phyloP scores from a whole-genome alignment of 129 eudicot species.

The Tanacetum coccineum region DNA sequence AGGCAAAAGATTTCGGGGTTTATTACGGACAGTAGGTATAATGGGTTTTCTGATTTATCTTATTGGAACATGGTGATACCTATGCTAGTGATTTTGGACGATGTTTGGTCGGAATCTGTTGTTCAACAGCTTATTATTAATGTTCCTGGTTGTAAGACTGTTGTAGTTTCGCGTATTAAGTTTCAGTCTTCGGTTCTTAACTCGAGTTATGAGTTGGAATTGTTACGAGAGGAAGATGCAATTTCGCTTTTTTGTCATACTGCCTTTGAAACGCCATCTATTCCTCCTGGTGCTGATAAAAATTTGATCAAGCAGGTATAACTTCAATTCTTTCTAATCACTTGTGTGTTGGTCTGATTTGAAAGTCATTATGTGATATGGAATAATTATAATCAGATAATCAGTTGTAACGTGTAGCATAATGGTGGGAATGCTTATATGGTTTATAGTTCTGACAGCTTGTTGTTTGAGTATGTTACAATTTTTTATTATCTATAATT shows the following conservation, averaged over 20 bases:
- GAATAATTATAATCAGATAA: no score
- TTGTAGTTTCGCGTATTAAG: constrained; percentile 74
- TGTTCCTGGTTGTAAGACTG: constrained; percentile 75
- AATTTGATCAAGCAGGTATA: constrained; percentile 71
- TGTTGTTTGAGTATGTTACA: no score
- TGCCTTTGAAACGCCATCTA: constrained; percentile 55
- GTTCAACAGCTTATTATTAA: constrained; percentile 61
- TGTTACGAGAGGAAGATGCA: constrained; percentile 68
- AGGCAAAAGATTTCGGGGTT: constrained; percentile 50
- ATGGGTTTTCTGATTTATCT: constrained; percentile 26
- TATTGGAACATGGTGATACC: constrained; percentile 25
- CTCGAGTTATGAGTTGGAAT: constrained; percentile 57
- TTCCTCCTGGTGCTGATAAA: constrained; percentile 45
- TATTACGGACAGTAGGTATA: constrained; percentile 34
- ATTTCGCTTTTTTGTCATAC: constrained; percentile 65
- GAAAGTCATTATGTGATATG: no score
- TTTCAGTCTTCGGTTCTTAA: constrained; percentile 50
- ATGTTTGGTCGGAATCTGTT: constrained; percentile 72
- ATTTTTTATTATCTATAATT: no score
- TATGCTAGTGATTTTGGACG: constrained; percentile 68
- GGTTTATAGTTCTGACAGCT: no score
- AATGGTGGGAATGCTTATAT: no score
- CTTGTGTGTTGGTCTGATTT: no score
- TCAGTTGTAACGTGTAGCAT: no score
- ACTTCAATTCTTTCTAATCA: neutral